phyloP scores from a whole-genome alignment of 208 protist species.

The Crithidia sp. region DNA sequence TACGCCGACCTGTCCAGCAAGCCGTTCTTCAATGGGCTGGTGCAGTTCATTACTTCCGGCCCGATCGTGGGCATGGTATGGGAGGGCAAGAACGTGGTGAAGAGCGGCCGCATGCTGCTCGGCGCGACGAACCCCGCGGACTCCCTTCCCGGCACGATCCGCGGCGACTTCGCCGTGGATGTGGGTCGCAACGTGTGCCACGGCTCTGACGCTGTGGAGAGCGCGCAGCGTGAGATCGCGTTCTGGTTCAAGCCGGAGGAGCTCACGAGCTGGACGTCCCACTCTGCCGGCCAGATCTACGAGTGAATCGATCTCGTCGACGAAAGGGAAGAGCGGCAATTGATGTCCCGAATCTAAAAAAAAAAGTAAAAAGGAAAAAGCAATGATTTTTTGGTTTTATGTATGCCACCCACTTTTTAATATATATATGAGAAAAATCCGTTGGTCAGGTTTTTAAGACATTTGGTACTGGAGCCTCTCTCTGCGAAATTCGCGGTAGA shows the following conservation, averaged over 20 bases:
- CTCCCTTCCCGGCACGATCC: constrained; percentile 96
- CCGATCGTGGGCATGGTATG: constrained; percentile 98
- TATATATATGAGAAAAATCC: no score
- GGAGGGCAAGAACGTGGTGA: constrained; percentile 96
- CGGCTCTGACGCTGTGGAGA: constrained; percentile 95
- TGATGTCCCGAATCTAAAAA: constrained; percentile 4
- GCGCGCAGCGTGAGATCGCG: constrained; percentile 94
- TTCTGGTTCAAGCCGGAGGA: constrained; percentile 97
- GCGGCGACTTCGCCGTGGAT: constrained; percentile 96
- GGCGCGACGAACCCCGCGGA: constrained; percentile 96
- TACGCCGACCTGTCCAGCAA: constrained; percentile 91
- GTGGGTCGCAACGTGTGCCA: constrained; percentile 98
- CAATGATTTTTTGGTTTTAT: constrained; percentile 10
- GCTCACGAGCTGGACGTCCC: constrained; percentile 81
- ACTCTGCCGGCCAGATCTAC: constrained; percentile 85
- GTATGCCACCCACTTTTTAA: neutral
- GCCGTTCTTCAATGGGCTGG: constrained; percentile 95
- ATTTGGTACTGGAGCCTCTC: no score
- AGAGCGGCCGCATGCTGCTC: constrained; percentile 93
- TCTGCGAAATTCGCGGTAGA: no score
- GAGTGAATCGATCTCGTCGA: constrained; percentile 46
- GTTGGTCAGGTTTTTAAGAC: no score
- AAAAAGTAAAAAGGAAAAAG: neutral
- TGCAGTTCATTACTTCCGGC: constrained; percentile 96
- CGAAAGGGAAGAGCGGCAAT: neutral